phyloP scores from a whole-genome alignment of 129 eudicot species.

The Flaveria brownii region DNA sequence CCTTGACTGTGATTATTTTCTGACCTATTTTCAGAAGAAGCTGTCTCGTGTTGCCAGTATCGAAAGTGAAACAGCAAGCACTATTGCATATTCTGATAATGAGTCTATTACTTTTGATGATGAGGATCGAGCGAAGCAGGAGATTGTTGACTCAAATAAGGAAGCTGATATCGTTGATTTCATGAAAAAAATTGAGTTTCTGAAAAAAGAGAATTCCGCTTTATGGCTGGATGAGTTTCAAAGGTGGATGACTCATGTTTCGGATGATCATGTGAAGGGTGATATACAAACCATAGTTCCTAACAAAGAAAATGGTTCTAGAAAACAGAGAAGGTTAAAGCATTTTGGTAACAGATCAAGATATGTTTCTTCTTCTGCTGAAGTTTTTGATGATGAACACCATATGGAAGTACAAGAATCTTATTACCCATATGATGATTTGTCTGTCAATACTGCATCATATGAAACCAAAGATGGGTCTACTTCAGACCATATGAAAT shows the following conservation, averaged over 20 bases:
- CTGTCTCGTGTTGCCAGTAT: slow-evolving; percentile 72
- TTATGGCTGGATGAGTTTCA: slow-evolving; percentile 77
- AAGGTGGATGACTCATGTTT: slow-evolving; percentile 68
- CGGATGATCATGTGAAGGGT: slow-evolving; percentile 42
- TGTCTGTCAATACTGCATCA: slow-evolving; percentile 43
- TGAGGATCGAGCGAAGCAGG: slow-evolving; percentile 57
- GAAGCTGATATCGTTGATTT: slow-evolving; percentile 67
- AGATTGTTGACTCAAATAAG: slow-evolving; percentile 44
- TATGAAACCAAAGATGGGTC: slow-evolving; percentile 37
- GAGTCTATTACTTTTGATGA: slow-evolving; percentile 62
- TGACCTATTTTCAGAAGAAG: slow-evolving; percentile 56
- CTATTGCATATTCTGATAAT: slow-evolving; percentile 47
- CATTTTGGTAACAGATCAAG: slow-evolving; percentile 57
- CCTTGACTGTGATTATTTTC: slow-evolving; percentile 18
- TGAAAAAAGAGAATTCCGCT: slow-evolving; percentile 68
- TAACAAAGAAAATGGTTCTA: slow-evolving; percentile 30
- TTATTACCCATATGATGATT: slow-evolving; percentile 58
- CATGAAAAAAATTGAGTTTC: slow-evolving; percentile 68
- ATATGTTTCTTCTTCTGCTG: slow-evolving; percentile 54
- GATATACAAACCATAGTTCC: slow-evolving; percentile 29
- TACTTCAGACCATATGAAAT: slow-evolving; percentile 35
- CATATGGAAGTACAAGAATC: slow-evolving; percentile 46
- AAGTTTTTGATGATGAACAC: slow-evolving; percentile 55
- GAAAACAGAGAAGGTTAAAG: slow-evolving; percentile 37
- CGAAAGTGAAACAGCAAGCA: slow-evolving; percentile 56